Base-by-base conservation (phyloP, 805 yeast species). In the Kockiozyma suomiensis region DNA sequence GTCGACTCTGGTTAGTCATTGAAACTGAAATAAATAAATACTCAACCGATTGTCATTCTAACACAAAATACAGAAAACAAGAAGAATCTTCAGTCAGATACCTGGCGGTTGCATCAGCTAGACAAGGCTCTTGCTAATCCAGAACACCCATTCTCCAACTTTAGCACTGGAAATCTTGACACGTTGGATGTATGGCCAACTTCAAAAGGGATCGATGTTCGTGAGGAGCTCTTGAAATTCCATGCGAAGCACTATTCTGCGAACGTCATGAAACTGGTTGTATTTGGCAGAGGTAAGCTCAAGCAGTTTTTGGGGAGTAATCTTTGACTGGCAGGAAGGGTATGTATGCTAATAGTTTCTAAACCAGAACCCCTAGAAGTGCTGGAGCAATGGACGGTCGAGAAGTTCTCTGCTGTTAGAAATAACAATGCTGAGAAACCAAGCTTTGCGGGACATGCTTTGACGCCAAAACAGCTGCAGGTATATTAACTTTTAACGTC, bases 41-140 rank as follows among this genome's bases (percentile, higher is more conserved):
- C n/a, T n/a, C n/a, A n/a, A n/a, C n/a, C n/a, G n/a, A n/a, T n/a
- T n/a, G n/a, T n/a, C n/a, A n/a, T 37, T 26, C 53, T 41, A 48
- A 48, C 28, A 32, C 12, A 4, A 3, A 13, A 6, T 15, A 3
- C 42, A 59, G 99, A 93, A 75, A 90, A 93, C 77, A 93, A 91
- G 73, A 93, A 94, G 76, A 93, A 93, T 72, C 77, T 94, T 54
- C 98, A 93, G 73, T 87, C 81, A 71, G 99, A 93, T 73, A 71
- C 76, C 47, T 91, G 98, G 97, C 83, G 98, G 69, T 75, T 90
- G 50, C 86, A 86, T 69, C 98, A 93, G 75, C 78, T 93, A 54
- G 92, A 88, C 56, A 88, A 89, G 74, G 80, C 86, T 52, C 76
- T 86, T 38, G 79, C 94, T 17, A 90, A 87, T 72, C 82, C 84